phyloP scores from a whole-genome alignment of 345 rosid species.

The Mallotus nudiflorus region DNA sequence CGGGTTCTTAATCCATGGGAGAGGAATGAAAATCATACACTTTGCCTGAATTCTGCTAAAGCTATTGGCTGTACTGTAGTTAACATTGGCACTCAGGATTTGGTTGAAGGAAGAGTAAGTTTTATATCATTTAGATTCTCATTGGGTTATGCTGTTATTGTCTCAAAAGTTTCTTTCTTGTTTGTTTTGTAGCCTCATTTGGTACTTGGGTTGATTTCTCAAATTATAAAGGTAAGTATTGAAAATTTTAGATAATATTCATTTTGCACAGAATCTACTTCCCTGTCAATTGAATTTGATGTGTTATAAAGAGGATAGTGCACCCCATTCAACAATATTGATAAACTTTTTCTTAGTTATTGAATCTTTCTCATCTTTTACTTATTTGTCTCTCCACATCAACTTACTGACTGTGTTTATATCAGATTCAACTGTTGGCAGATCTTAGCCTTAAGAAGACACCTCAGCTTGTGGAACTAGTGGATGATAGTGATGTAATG shows the following conservation, averaged over 20 bases:
- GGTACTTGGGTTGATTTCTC: slow-evolving; percentile 86
- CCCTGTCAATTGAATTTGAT: neutral
- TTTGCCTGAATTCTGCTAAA: slow-evolving; percentile 90
- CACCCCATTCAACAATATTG: too few species aligned
- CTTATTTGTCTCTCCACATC: neutral
- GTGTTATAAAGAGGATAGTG: neutral
- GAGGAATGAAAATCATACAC: slow-evolving; percentile 93
- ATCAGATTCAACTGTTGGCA: slow-evolving; percentile 82
- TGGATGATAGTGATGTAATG: slow-evolving; percentile 71
- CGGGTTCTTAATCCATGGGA: slow-evolving; percentile 85
- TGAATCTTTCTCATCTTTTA: neutral
- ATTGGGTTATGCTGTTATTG: slow-evolving; percentile 6
- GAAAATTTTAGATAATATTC: neutral
- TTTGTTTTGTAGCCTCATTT: slow-evolving; percentile 73
- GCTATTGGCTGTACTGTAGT: slow-evolving; percentile 90
- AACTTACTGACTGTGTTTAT: slow-evolving; percentile 15
- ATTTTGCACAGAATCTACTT: neutral
- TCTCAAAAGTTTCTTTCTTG: slow-evolving; percentile 8
- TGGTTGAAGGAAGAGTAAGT: slow-evolving; percentile 86
- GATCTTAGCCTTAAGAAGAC: slow-evolving; percentile 93
- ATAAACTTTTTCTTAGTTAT: neutral
- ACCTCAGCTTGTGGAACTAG: slow-evolving; percentile 91
- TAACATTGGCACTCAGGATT: slow-evolving; percentile 80
- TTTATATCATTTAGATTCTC: slow-evolving; percentile 24
- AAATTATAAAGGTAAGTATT: slow-evolving; percentile 82